Percentiles rank a stretch among this genome's conserved stretches.
Conservation (phyloP, 345 rosid genomes). For the Gynandropsis gynandra region DNA sequence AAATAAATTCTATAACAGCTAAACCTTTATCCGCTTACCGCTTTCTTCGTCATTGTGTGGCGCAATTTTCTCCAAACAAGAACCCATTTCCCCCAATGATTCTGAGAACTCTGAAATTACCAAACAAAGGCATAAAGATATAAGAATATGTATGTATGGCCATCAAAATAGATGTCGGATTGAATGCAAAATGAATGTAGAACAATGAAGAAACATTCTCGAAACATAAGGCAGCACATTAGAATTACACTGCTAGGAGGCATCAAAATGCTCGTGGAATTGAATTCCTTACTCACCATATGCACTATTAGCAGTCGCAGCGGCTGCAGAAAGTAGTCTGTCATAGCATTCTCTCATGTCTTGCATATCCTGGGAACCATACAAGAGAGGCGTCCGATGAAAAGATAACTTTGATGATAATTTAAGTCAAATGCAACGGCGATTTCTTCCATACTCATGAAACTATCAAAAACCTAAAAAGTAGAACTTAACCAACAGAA, state of each 20-base stretch:
- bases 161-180: background rate
- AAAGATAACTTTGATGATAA: background rate
- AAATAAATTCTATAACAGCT: background rate
- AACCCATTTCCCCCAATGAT: constrained; percentile 90
- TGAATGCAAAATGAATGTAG: background rate
- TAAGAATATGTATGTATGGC: background rate
- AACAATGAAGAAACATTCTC: constrained; percentile 1
- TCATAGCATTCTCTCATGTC: constrained; percentile 90
- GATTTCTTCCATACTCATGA: background rate
- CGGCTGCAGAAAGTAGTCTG: constrained; percentile 91
- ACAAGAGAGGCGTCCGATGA: constrained; percentile 6
- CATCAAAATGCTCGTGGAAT: constrained; percentile 12
- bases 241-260: background rate
- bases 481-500: background rate
- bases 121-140: background rate
- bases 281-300: constrained; percentile 43
- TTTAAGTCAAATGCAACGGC: constrained; percentile 1
- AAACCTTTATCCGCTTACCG: constrained; percentile 36
- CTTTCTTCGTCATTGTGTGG: constrained; percentile 66
- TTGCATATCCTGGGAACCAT: constrained; percentile 63
- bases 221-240: constrained; percentile 1
- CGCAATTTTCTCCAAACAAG: constrained; percentile 77
- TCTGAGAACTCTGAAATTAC: constrained; percentile 79
- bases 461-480: constrained; percentile 8
- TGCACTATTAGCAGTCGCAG: constrained; percentile 88